A percentile compares a stretch with the other conserved stretches of the same genome.
Conservation (phyloP, 306 rosid species). For the Malus sylvestris region DNA sequence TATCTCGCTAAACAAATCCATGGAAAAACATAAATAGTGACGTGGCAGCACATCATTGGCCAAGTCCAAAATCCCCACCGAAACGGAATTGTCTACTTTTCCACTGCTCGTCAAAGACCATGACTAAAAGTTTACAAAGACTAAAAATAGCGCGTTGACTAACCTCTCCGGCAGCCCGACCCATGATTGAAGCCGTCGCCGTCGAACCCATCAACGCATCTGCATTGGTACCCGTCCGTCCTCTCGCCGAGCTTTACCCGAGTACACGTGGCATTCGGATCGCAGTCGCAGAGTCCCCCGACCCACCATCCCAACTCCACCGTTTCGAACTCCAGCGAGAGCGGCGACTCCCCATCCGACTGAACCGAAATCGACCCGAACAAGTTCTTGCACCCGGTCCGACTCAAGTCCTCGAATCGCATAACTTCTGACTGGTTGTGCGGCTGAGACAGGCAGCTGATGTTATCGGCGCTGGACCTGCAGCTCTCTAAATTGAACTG, state of each 20-base stretch:
- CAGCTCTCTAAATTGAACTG: conserved; percentile 18
- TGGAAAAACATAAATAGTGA: background rate
- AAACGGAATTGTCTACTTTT: background rate
- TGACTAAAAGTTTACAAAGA: background rate
- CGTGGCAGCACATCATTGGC: background rate
- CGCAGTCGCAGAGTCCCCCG: conserved; percentile 20
- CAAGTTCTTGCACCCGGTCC: conserved; percentile 31
- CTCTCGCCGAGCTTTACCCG: background rate
- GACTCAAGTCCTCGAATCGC: background rate
- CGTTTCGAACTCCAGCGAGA: conserved; percentile 40
- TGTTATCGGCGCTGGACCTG: conserved; percentile 9
- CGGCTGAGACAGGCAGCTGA: conserved; percentile 41
- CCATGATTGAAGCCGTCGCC: conserved; percentile 62
- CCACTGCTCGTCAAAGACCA: background rate
- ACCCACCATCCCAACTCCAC: conserved; percentile 85
- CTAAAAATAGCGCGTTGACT: conserved; percentile 22
- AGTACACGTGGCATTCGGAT: conserved; percentile 17
- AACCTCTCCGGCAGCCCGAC: conserved; percentile 65
- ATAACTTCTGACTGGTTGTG: background rate
- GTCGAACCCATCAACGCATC: conserved; percentile 35
- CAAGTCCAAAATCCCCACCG: background rate
- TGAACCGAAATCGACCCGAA: conserved; percentile 42
- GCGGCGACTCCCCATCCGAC: conserved; percentile 11
- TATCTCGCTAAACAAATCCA: background rate
- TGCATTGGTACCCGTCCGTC: conserved; percentile 43